Evolutionary conservation across 2,329 filamentous ascomycete genomes (phyloP).

Genomic region (Colletotrichum sp.): DNA sequence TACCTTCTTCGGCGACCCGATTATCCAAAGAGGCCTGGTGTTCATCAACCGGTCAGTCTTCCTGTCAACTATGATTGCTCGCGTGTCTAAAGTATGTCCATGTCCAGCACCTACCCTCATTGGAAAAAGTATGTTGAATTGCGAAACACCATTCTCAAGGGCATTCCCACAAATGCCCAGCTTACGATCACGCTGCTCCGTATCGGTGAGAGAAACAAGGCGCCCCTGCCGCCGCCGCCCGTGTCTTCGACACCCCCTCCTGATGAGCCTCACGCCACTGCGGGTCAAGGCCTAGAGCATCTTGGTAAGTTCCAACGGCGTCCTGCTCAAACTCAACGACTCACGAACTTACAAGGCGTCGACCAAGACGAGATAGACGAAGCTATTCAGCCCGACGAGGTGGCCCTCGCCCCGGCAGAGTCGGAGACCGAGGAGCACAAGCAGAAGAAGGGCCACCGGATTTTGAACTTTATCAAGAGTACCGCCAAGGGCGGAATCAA

Average conservation of each 20-base stretch:
- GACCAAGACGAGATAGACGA: constrained; percentile 69
- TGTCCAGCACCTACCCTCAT: constrained; percentile 56
- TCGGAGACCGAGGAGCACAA: constrained; percentile 52
- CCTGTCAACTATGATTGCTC: constrained; percentile 17
- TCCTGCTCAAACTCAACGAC: not conserved
- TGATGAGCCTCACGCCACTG: constrained; percentile 47
- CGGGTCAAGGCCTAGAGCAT: constrained; percentile 39
- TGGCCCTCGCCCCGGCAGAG: constrained; percentile 45
- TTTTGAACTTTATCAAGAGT: constrained; percentile 72
- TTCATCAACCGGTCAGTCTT: constrained; percentile 59
- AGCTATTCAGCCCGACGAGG: constrained; percentile 56
- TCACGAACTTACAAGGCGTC: constrained; percentile 45
- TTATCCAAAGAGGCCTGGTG: constrained; percentile 65
- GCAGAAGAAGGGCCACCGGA: constrained; percentile 44
- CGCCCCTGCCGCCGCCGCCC: constrained; percentile 71
- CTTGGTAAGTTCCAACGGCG: constrained; percentile 30
- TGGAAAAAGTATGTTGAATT: constrained; percentile 80
- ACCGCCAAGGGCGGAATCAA: constrained; percentile 76
- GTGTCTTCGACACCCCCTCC: constrained; percentile 38
- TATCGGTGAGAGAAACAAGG: constrained; percentile 81
- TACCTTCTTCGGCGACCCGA: constrained; percentile 79
- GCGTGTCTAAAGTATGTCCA: constrained; percentile 32
- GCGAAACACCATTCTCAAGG: constrained; percentile 78
- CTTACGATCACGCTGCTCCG: constrained; percentile 81
- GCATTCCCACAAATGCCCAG: constrained; percentile 86